phyloP scores from a whole-genome alignment of 169 alveolate species.

The Condylostoma magnum region DNA sequence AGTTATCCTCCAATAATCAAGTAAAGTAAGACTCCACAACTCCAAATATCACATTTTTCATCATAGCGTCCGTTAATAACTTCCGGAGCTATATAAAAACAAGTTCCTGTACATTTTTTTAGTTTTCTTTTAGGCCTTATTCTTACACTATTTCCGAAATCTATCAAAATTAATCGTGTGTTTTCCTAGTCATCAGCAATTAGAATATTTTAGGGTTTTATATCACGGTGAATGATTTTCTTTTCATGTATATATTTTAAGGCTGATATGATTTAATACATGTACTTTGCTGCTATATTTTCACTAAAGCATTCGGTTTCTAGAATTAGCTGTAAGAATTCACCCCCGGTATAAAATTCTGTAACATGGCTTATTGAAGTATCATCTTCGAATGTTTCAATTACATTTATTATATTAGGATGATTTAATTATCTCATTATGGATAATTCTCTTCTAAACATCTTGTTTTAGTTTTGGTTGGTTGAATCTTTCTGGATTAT shows the following conservation, averaged over 20 bases:
- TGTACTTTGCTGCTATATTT: constrained; percentile 22
- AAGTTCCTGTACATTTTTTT: constrained; percentile 56
- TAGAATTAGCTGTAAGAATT: constrained; percentile 32
- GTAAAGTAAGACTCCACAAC: constrained; percentile 55
- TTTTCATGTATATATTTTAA: constrained; percentile 37
- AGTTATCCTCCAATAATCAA: constrained; percentile 52
- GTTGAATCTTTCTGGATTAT: background rate
- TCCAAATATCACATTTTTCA: constrained; percentile 67
- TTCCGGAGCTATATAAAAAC: constrained; percentile 68
- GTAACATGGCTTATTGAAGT: constrained; percentile 8
- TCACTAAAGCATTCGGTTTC: background rate
- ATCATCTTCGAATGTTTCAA: constrained; percentile 30
- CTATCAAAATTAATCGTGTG: no score
- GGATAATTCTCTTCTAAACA: no score
- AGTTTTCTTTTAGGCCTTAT: constrained; percentile 39
- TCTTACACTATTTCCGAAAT: constrained; percentile 54
- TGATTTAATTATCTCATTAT: no score
- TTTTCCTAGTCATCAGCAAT: constrained; percentile 35
- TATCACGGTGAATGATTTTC: constrained; percentile 53
- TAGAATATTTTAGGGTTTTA: constrained; percentile 50
- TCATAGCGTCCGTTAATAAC: constrained; percentile 55
- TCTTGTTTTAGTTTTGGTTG: background rate
- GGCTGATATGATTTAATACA: constrained; percentile 40
- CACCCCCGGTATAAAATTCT: constrained; percentile 44
- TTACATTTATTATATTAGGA: constrained; percentile 40